Evolutionary conservation across 176 grass and related monocot genomes (phyloP).

Genomic region (Oryza rufipogon): DNA sequence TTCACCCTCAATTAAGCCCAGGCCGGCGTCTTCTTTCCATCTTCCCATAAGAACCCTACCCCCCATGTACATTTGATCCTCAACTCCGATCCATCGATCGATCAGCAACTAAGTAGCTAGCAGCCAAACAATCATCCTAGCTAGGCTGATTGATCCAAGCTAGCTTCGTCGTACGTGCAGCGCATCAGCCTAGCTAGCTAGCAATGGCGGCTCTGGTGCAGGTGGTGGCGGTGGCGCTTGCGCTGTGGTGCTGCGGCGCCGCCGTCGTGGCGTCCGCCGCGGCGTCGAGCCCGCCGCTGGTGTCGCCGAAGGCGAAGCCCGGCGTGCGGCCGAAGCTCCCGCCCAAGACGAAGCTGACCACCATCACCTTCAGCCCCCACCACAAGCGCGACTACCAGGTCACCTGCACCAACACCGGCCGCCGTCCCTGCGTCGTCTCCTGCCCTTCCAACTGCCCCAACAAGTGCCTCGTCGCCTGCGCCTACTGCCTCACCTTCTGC

Average conservation of each 20-base stretch:
- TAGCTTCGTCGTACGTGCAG: too few relatives aligned
- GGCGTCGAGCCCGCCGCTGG: neutral
- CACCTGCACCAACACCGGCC: constrained; percentile 22
- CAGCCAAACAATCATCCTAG: too few relatives aligned
- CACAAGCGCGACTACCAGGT: constrained; percentile 40
- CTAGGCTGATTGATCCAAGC: too few relatives aligned
- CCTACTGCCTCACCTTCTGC: constrained; percentile 9
- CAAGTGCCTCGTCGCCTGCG: constrained; percentile 23
- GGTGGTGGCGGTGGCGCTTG: neutral
- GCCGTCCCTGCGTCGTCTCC: constrained; percentile 28
- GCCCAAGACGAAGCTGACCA: neutral
- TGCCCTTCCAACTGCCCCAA: constrained; percentile 36
- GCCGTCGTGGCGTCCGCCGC: neutral
- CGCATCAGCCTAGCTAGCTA: too few relatives aligned
- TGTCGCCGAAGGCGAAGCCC: neutral
- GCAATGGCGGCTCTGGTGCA: too few relatives aligned
- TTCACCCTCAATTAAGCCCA: constrained; percentile 32
- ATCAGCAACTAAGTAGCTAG: too few relatives aligned
- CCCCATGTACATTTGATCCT: neutral
- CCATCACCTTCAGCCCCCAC: neutral
- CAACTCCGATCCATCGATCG: neutral
- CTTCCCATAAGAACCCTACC: neutral
- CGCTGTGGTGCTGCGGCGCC: neutral
- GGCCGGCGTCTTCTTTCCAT: neutral
- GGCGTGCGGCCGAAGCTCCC: too few relatives aligned